Base-by-base conservation (phyloP, 2,329 filamentous ascomycete species). In the Pseudopithomyces maydicus region DNA sequence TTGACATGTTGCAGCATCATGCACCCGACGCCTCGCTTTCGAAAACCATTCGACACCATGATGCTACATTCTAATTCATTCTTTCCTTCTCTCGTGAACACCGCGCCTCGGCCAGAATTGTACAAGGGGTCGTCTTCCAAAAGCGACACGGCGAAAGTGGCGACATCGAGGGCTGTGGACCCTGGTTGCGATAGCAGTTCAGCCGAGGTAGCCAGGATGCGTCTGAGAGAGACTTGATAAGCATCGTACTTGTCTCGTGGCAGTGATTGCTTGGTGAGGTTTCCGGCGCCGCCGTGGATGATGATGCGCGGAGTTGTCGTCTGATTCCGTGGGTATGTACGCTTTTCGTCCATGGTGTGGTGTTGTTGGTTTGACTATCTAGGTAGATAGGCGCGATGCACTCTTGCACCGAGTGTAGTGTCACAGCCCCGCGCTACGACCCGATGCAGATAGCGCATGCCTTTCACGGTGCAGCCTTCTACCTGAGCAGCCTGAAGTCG, bases 31-130 rank as follows among this genome's bases (percentile, higher is more conserved):
- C 88, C 91, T 35, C 91, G 85, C 80, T 96, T 97, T 39, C 86
- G 83, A 55, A 81, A 80, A 0, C 88, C 89, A 26, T 82, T 82
- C 1, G 89, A 90, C 0, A 96, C 90, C 92, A 96, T 96, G 50
- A 96, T 85, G 8, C 87, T 90, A 1, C 91, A 90, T 77, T 97
- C 92, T 59, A 96, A 87, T 78, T 97, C 90, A 73, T 93, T 92
- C 60, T 88, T 84, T 17, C 92, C 93, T 63, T 89, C 88, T 49
- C 88, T 86, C 0, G 91, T 96, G 75, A 96, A 97, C 19, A 96
- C 92, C 49, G 92, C 90, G 52, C 93, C 93, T 67, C 87, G 88
- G 7, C 88, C 92, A 55, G 88, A 87, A 78, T 97, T 97, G 39
- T 53, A 57, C 29, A 45, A 26, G 19, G 36, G 17, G 32, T 53